These are phyloP conservation scores for Citrus mangshanensis DNA, from an alignment of 345 rosid species.

Conservation along the genomic window DNA sequence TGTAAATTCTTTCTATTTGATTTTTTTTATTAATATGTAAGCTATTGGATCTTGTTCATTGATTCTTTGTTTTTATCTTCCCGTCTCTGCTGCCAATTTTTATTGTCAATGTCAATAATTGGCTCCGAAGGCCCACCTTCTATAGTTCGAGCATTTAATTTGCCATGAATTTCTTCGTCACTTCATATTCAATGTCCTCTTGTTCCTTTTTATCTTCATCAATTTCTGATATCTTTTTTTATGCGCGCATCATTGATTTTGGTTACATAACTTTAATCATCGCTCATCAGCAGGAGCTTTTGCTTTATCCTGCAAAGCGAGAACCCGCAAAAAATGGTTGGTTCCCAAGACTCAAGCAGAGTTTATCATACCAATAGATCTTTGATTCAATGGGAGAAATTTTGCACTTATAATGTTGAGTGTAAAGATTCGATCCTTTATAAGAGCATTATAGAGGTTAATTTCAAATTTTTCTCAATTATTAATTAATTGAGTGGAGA, in stretches of 20 bases:
- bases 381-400: fast-evolving
- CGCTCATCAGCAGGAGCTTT: not conserved
- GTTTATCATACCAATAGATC: fast-evolving
- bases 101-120: not conserved
- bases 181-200: not conserved
- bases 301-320: not conserved
- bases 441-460: no score
- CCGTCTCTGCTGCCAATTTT: not conserved
- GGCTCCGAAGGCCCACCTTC: constrained; percentile 2
- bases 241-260: not conserved
- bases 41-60: not conserved
- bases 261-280: not conserved
- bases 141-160: not conserved
- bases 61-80: not conserved
- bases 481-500: no score
- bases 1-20: not conserved
- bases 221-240: not conserved
- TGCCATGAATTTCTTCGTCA: not conserved
- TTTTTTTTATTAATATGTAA: not conserved
- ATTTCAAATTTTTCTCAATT: fast-evolving
- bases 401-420: fast-evolving
- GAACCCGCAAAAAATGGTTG: not conserved
- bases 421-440: fast-evolving
- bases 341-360: not conserved
- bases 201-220: not conserved